Evolutionary conservation across 78 protist species (phyloP).

Genomic region (Planoprotostelium fungivorum): DNA sequence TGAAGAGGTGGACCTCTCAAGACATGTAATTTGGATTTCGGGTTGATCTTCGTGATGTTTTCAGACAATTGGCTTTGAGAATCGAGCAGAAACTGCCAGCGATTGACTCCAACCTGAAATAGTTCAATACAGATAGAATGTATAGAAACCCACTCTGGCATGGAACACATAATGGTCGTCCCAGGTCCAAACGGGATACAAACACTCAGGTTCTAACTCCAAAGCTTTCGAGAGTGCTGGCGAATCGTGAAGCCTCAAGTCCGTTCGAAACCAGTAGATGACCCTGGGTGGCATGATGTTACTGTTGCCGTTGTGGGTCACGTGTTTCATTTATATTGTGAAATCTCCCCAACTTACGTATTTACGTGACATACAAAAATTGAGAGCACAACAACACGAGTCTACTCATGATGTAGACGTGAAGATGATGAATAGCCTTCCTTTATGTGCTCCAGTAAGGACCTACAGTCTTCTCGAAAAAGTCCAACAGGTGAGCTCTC

Average conservation of each 20-base stretch:
- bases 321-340: too few relatives aligned
- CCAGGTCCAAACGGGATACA: constrained; percentile 3
- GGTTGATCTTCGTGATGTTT: background rate
- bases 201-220: background rate
- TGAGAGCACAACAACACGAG: too few relatives aligned
- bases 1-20: background rate
- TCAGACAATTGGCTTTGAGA: background rate
- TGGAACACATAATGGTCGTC: background rate
- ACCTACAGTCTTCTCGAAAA: background rate
- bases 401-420: too few relatives aligned
- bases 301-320: too few relatives aligned
- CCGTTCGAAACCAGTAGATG: constrained; percentile 3
- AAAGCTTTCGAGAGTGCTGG: background rate
- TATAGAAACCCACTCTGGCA: background rate
- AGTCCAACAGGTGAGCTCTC: background rate
- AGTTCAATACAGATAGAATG: background rate
- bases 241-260: constrained; percentile 5
- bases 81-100: background rate
- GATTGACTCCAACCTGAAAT: background rate
- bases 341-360: too few relatives aligned
- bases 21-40: background rate
- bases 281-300: too few relatives aligned
- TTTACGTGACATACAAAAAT: too few relatives aligned
- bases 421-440: too few relatives aligned
- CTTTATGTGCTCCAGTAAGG: background rate